Evolutionary conservation across 116 monocot genomes (phyloP).

Genomic region (Iris pallida): DNA sequence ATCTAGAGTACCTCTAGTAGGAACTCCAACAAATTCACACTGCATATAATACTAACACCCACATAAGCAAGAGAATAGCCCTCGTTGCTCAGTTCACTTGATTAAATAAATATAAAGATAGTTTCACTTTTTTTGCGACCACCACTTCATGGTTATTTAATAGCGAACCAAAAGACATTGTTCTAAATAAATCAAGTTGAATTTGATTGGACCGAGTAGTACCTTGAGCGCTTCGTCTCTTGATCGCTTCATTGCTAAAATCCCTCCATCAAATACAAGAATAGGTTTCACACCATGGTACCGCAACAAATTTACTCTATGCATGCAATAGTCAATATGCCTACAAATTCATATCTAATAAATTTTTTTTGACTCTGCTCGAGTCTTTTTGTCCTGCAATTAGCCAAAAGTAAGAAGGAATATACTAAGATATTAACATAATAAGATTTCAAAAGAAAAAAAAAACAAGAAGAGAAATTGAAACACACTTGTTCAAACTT

Average conservation of each 20-base stretch:
- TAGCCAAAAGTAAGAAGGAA: not conserved
- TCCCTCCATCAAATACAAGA: conserved; percentile 95
- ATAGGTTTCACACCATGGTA: conserved; percentile 86
- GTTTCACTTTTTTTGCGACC: too few species aligned
- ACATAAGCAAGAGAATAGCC: too few species aligned
- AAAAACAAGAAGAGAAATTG: not conserved
- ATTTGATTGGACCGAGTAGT: not conserved
- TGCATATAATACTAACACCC: too few species aligned
- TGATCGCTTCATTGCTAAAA: conserved; percentile 93
- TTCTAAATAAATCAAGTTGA: not conserved
- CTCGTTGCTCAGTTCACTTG: too few species aligned
- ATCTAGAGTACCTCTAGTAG: too few species aligned
- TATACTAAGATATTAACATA: not conserved
- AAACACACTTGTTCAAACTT: conserved; percentile 54
- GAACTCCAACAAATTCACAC: too few species aligned
- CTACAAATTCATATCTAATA: conserved; percentile 44
- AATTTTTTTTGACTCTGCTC: conserved; percentile 50
- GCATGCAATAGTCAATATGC: conserved; percentile 97
- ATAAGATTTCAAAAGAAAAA: not conserved
- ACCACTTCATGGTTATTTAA: not conserved
- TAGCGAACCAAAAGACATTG: not conserved
- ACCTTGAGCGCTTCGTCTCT: conserved; percentile 89
- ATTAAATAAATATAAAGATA: too few species aligned
- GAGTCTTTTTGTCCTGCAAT: conserved; percentile 54
- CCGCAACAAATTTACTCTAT: conserved; percentile 83